phyloP scores from a whole-genome alignment of 805 yeast genomes.

The Cyberlindnera suaveolens region DNA sequence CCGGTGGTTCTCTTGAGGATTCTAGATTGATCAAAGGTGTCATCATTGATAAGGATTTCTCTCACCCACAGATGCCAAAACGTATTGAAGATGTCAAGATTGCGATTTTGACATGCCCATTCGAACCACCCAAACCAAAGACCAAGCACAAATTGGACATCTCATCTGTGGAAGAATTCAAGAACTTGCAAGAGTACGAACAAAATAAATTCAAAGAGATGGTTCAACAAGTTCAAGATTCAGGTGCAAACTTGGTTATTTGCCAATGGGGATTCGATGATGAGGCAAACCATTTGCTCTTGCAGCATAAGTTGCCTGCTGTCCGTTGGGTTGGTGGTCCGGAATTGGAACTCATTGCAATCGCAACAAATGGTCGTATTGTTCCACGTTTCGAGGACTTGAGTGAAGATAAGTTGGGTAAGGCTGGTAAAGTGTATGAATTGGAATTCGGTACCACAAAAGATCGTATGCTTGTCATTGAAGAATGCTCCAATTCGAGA shows the following conservation, averaged over 20 bases:
- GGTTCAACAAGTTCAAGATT: slow-evolving; percentile 77
- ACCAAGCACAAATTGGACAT: slow-evolving; percentile 96
- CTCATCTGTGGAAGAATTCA: slow-evolving; percentile 88
- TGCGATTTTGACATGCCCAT: slow-evolving; percentile 96
- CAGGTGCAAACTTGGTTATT: slow-evolving; percentile 94
- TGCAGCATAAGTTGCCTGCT: slow-evolving; percentile 87
- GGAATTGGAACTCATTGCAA: slow-evolving; percentile 90
- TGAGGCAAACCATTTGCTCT: slow-evolving; percentile 90
- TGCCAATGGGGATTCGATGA: slow-evolving; percentile 99
- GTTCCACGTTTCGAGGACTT: slow-evolving; percentile 97
- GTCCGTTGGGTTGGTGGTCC: slow-evolving; percentile 99
- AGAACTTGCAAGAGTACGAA: slow-evolving; percentile 86
- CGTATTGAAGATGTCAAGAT: slow-evolving; percentile 70
- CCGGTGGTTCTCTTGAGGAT: slow-evolving; percentile 90
- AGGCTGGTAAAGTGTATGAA: slow-evolving; percentile 80
- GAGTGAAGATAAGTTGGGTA: slow-evolving; percentile 73
- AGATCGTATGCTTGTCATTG: slow-evolving; percentile 93
- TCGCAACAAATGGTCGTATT: slow-evolving; percentile 95
- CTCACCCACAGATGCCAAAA: slow-evolving; percentile 98
- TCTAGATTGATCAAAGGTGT: slow-evolving; percentile 86
- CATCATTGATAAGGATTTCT: slow-evolving; percentile 89
- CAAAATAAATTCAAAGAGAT: slow-evolving; percentile 84
- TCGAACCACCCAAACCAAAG: slow-evolving; percentile 99
- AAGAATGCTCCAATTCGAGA: slow-evolving; percentile 77
- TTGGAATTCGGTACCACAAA: slow-evolving; percentile 93